Percentiles rank a stretch among this genome's conserved stretches.
Evolutionary conservation across 257 asterid species (phyloP).

Genomic region (Solanum etuberosum): DNA sequence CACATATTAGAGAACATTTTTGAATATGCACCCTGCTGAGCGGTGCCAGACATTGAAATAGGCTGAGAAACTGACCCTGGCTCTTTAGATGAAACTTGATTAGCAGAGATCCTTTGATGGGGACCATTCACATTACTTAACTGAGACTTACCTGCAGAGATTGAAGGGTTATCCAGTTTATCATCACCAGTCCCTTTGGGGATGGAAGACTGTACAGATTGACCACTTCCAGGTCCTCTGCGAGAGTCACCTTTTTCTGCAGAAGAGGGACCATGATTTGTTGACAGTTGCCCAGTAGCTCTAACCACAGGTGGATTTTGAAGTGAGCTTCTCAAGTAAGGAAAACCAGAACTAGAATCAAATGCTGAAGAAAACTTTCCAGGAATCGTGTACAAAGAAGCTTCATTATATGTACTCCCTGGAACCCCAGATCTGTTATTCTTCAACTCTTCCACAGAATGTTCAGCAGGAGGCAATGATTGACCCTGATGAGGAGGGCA

Average conservation of each 20-base stretch:
- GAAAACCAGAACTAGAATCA: constrained; percentile 27
- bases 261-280: constrained; percentile 19
- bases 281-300: constrained; percentile 31
- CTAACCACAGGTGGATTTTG: constrained; percentile 33
- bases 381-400: constrained; percentile 20
- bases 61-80: constrained; percentile 26
- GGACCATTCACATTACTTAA: constrained; percentile 20
- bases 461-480: constrained; percentile 31
- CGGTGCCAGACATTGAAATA: constrained; percentile 13
- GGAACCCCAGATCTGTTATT: constrained; percentile 28
- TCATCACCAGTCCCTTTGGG: constrained; percentile 28
- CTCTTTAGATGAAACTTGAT: constrained; percentile 19
- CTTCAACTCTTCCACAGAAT: constrained; percentile 26
- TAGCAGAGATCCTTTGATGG: constrained; percentile 28
- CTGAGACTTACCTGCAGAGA: constrained; percentile 15
- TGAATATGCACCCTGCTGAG: constrained; percentile 27
- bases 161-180: constrained; percentile 16
- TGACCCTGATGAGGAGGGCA: constrained; percentile 25
- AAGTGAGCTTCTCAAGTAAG: constrained; percentile 31
- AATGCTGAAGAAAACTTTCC: constrained; percentile 33
- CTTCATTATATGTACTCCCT: constrained; percentile 22
- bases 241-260: constrained; percentile 28
- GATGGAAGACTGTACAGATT: constrained; percentile 21
- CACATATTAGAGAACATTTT: constrained; percentile 24
- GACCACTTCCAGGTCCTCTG: constrained; percentile 8